Evolutionary conservation across 257 asterid species (phyloP), one percentile per base, ranked within the genome.

Genomic region (Solanum gandarillasii): DNA sequence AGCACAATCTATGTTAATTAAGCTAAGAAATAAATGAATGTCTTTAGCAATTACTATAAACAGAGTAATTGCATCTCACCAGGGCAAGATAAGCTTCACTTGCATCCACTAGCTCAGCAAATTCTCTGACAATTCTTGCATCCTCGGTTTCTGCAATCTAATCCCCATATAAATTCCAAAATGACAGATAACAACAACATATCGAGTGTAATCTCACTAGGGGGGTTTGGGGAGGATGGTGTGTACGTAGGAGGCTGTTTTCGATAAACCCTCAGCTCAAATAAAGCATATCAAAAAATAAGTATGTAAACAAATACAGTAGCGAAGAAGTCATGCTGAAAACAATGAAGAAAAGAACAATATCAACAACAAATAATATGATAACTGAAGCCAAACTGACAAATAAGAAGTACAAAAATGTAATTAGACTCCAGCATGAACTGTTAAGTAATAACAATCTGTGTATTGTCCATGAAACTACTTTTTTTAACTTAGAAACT

Each of bases 91-190:
- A 91, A 32, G 92, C 93, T 92, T 92, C 96, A 82, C 90, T 87
- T 85, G 97, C 87, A 91, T 95, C 99, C 60, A 97, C 91, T 55
- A 97, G 90, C 91, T 95, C 96, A 0, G 95, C 94, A 46, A 95
- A 91, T 90, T 95, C 98, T 91, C 99, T 89, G 83, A 92, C 68
- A 71, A 90, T 79, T 87, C 99, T 92, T 35, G 87, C 83, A 83
- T 93, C 95, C 87, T 93, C 98, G 18, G 90, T 91, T 90, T 96
- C 99, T 97, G 95, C 98, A 95, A 91, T 88, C 91, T 76, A 90
- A 91, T 73, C 65, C 88, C 89, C 93, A 88, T 82, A 84, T 93
- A 85, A 92, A 86, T 87, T 87, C 88, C 91, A 91, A 83, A 85
- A 68, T 76, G 84, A 84, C 23, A 67, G 31, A 70, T 48, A 41